Percentiles rank a stretch among this genome's conserved stretches.
Evolutionary conservation across 148 eudicot genomes (phyloP).

Genomic region (Mesembryanthemum crystallinum): DNA sequence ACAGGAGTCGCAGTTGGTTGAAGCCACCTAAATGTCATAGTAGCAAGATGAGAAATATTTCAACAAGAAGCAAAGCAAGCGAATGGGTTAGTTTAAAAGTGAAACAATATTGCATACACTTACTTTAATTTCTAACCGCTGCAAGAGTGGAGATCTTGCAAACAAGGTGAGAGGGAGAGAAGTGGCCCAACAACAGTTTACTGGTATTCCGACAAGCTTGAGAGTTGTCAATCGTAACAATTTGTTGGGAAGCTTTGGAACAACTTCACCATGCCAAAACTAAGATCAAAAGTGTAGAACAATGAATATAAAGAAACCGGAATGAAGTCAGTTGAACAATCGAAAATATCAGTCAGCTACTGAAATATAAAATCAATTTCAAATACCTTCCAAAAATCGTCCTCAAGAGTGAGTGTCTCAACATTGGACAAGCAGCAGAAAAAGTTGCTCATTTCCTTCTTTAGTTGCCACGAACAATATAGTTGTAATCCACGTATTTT

Average conservation of each 20-base stretch:
- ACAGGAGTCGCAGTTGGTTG: no score
- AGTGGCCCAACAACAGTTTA: background rate
- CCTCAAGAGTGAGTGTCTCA: background rate
- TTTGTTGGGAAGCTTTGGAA: background rate
- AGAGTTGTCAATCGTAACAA: background rate
- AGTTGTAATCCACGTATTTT: no score
- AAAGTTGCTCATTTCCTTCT: background rate
- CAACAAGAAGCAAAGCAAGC: no score
- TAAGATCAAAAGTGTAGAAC: background rate
- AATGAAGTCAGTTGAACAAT: no score
- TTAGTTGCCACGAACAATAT: background rate
- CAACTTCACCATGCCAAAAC: no score
- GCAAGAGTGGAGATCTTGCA: slow-evolving; percentile 14
- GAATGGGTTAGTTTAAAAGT: background rate
- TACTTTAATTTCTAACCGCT: background rate
- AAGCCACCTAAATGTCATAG: background rate
- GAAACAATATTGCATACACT: background rate
- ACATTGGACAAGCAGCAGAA: slow-evolving; percentile 7
- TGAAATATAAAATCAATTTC: background rate
- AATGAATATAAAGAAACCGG: background rate
- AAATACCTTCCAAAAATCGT: background rate
- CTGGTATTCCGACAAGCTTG: background rate
- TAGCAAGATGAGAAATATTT: no score
- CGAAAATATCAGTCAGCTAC: no score
- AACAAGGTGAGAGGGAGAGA: slow-evolving; percentile 6